Evolutionary conservation across 768 basidiomycete genomes (phyloP).

Genomic region (Serendipita sp.): DNA sequence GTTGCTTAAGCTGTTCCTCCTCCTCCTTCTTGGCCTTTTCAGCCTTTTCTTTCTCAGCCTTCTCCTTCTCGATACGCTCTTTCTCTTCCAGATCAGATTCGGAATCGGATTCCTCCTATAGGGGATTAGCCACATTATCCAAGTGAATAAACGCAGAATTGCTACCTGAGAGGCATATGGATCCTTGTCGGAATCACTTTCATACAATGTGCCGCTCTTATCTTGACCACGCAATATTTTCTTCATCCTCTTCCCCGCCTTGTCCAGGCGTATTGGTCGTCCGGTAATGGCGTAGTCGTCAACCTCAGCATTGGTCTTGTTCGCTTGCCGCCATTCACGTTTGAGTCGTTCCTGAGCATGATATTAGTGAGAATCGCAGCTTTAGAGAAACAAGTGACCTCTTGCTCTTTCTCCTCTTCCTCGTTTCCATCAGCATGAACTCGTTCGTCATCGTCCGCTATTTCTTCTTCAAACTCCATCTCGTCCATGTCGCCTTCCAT

Average conservation of each 20-base stretch:
- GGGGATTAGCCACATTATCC: too few relatives aligned
- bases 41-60: slow-evolving; percentile 26
- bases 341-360: slow-evolving; percentile 57
- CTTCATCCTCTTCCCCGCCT: neutral
- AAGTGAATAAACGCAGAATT: too few relatives aligned
- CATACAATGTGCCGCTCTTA: neutral
- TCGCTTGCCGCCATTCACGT: slow-evolving; percentile 63
- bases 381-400: neutral
- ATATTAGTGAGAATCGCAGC: neutral
- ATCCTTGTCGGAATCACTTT: neutral
- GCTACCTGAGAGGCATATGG: neutral
- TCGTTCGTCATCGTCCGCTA: slow-evolving; percentile 10
- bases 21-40: slow-evolving; percentile 35
- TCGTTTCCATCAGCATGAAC: slow-evolving; percentile 1
- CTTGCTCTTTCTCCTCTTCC: slow-evolving; percentile 10
- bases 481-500: slow-evolving; percentile 7
- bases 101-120: slow-evolving; percentile 1
- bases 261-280: neutral
- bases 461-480: slow-evolving; percentile 11
- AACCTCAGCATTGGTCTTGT: slow-evolving; percentile 29
- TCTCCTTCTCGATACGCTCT: slow-evolving; percentile 39
- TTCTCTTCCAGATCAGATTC: slow-evolving; percentile 22
- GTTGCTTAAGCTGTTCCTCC: slow-evolving; percentile 45
- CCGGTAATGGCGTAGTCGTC: neutral
- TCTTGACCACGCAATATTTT: slow-evolving; percentile 1